Base-by-base conservation (phyloP, 768 basidiomycete species). In the Tricholoma matsutake region DNA sequence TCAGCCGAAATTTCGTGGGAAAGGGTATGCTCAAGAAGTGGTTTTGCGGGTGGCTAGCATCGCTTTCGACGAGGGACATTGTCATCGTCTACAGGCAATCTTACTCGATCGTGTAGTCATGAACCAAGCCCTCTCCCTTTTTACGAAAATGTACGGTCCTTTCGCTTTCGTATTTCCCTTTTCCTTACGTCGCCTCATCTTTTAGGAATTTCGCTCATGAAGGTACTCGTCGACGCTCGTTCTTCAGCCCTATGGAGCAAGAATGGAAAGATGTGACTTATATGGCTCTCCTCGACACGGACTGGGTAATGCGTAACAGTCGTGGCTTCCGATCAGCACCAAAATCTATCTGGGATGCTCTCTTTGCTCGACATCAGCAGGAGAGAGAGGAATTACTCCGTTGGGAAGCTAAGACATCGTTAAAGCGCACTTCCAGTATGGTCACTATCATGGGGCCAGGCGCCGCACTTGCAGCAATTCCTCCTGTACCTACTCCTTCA, bases 191-290 rank as follows among this genome's bases (percentile, higher is more conserved):
- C 35, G 39, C 58, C 29, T 61, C 41, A 54, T 63, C 29, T 61
- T n/a, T 20, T 61, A 84, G 83, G 58, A 83, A 84, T 8, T 89
- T 91, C 67, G 70, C 70, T 6, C 82, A 86, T 61, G 89, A 91
- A 71, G 89, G 89, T 51, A 83, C 78, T 8, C 80, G 81, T 45
- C 81, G 87, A 32, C 78, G 83, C 47, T 78, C 83, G 0, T 81
- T 85, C 57, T 81, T 71, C 66, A 79, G 79, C 61, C 74, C 78
- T 4, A 62, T 79, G 58, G 75, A 75, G 1, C 57, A 66, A 1
- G 72, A 78, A 51, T 88, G 84, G 84, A 85, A 80, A 63, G 85
- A 88, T 61, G 81, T 83, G 25, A 85, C 83, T 1, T 83, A 83
- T 64, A 71, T 88, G 34, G 86, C 80, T 6, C 77, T 89, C 64